Evolutionary conservation across 331 rosid genomes (phyloP), one percentile per base, ranked within the genome.

Genomic region (Quercus tomentella): DNA sequence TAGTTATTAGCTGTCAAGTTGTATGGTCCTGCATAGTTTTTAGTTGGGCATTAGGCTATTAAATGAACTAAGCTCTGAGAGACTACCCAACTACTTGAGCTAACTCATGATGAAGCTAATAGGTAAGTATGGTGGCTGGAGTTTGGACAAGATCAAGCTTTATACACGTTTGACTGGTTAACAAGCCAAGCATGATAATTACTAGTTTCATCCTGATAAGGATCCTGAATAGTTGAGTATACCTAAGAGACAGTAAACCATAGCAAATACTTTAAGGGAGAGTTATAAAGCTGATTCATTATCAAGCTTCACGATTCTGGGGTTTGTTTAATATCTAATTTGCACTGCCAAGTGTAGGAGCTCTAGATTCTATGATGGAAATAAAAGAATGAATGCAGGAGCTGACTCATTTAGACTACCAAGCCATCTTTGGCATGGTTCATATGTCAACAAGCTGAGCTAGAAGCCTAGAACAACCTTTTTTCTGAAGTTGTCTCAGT

Each of bases 11-110:
- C 61, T 65, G 15, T 67, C 26, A 20, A 20, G 51, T 35, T 67
- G 72, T 67, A 60, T 76, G 18, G 77, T 54, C 85, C 56, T 14
- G 25, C 33, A 3, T 31, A 70, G 10, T 11, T 20, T 81, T 63
- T 35, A 60, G 37, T 2, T 35, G 66, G 74, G 60, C n/a, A 49
- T 58, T 17, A 67, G 72, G 4, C 56, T 68, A 35, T 43, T 70
- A 57, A 71, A 76, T 81, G 72, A 76, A 12, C 69, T 62, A 66
- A 69, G 69, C 33, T 26, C 55, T 71, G 35, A 21, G 5, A 25
- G 43, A 54, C 74, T 21, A 35, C 23, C 21, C 69, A 33, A 14
- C 54, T 21, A 21, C 57, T 51, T 73, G 68, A 54, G 23, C 26
- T 18, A 31, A 26, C 54, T 73, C 68, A 49, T 22, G 33, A 62